Percentiles rank a stretch among this genome's conserved stretches.
Evolutionary conservation across 805 yeast species (phyloP).

Genomic region (Candida glaebosa): DNA sequence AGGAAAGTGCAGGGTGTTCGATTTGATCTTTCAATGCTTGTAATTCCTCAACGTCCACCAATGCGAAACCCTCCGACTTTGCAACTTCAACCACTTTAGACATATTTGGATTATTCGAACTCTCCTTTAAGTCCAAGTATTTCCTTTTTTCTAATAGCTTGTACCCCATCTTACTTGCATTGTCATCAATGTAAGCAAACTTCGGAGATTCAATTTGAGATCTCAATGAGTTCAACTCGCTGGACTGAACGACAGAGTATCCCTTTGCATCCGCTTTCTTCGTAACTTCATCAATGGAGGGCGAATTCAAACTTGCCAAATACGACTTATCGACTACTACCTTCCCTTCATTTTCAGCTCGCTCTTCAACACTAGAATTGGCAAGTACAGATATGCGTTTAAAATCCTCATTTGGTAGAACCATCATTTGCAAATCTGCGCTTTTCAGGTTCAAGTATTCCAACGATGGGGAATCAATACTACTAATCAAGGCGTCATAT

Average conservation of each 20-base stretch:
- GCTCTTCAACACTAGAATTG: conserved; percentile 6
- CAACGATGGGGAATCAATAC: conserved; percentile 26
- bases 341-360: conserved; percentile 6
- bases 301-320: conserved; percentile 12
- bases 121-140: not conserved
- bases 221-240: not conserved
- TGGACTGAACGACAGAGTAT: conserved; percentile 5
- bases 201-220: conserved; percentile 12
- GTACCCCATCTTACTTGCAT: conserved; percentile 9
- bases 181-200: conserved; percentile 12
- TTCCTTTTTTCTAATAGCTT: conserved; percentile 8
- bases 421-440: conserved; percentile 9
- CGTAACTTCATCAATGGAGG: conserved; percentile 18
- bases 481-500: conserved; percentile 2
- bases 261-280: conserved; percentile 20
- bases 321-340: not conserved
- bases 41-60: conserved; percentile 6
- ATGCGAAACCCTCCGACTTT: not conserved
- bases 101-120: not conserved
- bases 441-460: conserved; percentile 22
- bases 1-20: conserved; percentile 20
- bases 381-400: conserved; percentile 7
- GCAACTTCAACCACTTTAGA: conserved; percentile 3
- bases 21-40: conserved; percentile 7
- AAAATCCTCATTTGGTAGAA: conserved; percentile 13